Evolutionary conservation across 1,139 yeast species (phyloP).

Genomic region (Kluyveromyces sp.): DNA sequence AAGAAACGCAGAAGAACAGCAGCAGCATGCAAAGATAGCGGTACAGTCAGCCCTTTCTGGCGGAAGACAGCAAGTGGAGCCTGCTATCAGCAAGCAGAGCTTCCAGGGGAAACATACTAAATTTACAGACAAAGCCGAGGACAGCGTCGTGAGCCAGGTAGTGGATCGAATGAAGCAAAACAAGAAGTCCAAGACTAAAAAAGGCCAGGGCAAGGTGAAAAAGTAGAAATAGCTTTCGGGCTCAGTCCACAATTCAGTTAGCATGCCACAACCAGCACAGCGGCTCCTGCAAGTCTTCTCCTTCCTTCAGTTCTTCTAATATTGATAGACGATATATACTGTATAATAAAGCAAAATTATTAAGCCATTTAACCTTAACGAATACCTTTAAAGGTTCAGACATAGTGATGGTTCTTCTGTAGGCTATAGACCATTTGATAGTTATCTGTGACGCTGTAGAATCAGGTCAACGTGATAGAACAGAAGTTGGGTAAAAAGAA

Average conservation of each 20-base stretch:
- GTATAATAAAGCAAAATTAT: not conserved
- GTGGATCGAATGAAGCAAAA: conserved; percentile 5
- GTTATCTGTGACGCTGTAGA: too few species aligned
- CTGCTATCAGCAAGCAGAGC: conserved; percentile 54
- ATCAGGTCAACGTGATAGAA: too few species aligned
- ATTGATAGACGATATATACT: not conserved
- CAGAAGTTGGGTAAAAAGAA: too few species aligned
- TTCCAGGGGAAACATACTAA: conserved; percentile 57
- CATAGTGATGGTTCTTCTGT: too few species aligned
- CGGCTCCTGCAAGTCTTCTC: too few species aligned
- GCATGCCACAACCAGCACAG: not conserved
- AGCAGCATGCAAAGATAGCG: conserved; percentile 16
- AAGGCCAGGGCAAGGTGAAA: conserved; percentile 5
- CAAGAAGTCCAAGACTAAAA: conserved; percentile 6
- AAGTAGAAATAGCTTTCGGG: not conserved
- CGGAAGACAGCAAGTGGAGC: conserved; percentile 26
- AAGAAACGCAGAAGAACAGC: conserved; percentile 11
- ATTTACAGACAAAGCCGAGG: conserved; percentile 34
- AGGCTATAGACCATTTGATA: too few species aligned
- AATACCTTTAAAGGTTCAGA: not conserved
- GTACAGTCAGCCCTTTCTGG: conserved; percentile 16
- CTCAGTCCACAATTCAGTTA: not conserved
- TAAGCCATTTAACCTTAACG: not conserved
- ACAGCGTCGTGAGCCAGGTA: conserved; percentile 3
- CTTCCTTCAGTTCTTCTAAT: not conserved